phyloP scores from a whole-genome alignment of 2,329 filamentous ascomycete species.

The Trichophyton verrucosum region DNA sequence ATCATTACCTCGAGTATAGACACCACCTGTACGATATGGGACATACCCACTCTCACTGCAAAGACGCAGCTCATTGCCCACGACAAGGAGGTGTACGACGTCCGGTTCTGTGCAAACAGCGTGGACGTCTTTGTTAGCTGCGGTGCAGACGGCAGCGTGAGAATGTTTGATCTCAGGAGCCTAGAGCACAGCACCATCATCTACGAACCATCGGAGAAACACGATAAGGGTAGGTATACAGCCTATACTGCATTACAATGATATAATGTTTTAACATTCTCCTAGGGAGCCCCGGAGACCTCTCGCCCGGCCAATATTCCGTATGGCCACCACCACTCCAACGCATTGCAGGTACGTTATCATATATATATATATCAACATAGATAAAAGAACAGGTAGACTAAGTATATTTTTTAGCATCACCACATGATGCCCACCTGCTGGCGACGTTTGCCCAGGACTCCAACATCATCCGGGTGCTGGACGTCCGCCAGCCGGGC shows the following conservation, averaged over 20 bases:
- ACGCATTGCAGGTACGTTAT: slow-evolving; percentile 31
- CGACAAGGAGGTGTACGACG: slow-evolving; percentile 97
- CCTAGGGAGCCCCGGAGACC: slow-evolving; percentile 36
- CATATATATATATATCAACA: not conserved
- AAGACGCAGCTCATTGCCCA: slow-evolving; percentile 98
- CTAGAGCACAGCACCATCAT: slow-evolving; percentile 98
- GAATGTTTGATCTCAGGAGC: slow-evolving; percentile 96
- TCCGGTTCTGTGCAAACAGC: slow-evolving; percentile 93
- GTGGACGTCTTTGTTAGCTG: slow-evolving; percentile 99
- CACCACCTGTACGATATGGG: slow-evolving; percentile 98
- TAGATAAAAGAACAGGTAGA: too few relatives aligned
- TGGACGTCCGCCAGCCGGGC: slow-evolving; percentile 91
- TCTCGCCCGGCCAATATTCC: slow-evolving; percentile 49
- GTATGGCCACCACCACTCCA: slow-evolving; percentile 47
- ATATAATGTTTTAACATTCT: slow-evolving; percentile 1
- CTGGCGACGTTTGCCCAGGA: slow-evolving; percentile 96
- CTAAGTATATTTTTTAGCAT: slow-evolving; percentile 42
- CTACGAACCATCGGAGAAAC: slow-evolving; percentile 89
- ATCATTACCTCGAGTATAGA: slow-evolving; percentile 99
- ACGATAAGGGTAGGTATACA: slow-evolving; percentile 45
- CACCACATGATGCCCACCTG: slow-evolving; percentile 87
- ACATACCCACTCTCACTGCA: slow-evolving; percentile 91
- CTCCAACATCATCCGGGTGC: slow-evolving; percentile 80
- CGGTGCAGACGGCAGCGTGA: slow-evolving; percentile 90
- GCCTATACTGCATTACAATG: not conserved